Percentiles rank a stretch among this genome's conserved stretches.
These are phyloP conservation scores for Echeveria elegans DNA, from an alignment of 164 flowering plant genomes.

Conservation along the genomic window DNA sequence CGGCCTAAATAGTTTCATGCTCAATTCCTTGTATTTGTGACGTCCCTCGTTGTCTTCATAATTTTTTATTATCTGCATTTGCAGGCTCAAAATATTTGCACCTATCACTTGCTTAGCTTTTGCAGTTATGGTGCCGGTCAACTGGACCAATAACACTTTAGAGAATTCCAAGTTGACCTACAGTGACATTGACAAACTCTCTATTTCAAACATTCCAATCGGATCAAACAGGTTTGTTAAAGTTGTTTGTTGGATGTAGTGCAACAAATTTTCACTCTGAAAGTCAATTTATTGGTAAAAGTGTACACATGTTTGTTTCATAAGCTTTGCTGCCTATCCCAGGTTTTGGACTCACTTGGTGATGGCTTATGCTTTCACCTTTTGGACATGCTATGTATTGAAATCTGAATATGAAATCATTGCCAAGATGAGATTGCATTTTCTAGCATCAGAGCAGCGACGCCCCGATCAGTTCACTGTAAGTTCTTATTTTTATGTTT, in stretches of 20 bases:
- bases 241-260: background rate
- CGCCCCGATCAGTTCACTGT: slow-evolving; percentile 89
- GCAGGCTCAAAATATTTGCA: slow-evolving; percentile 77
- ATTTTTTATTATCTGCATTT: slow-evolving; percentile 3
- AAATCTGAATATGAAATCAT: slow-evolving; percentile 56
- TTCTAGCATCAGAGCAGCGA: slow-evolving; percentile 63
- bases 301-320: background rate
- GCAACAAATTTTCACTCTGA: background rate
- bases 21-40: background rate
- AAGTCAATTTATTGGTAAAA: background rate
- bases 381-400: slow-evolving; percentile 77
- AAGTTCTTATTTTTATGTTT: slow-evolving; percentile 14
- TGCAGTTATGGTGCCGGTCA: slow-evolving; percentile 67
- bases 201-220: slow-evolving; percentile 61
- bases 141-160: slow-evolving; percentile 56
- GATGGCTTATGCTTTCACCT: slow-evolving; percentile 74
- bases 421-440: slow-evolving; percentile 68
- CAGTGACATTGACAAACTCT: slow-evolving; percentile 62
- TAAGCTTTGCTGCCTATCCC: slow-evolving; percentile 12
- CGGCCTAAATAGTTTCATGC: background rate
- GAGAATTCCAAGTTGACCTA: slow-evolving; percentile 28
- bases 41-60: background rate
- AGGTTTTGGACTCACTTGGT: slow-evolving; percentile 82
- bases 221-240: slow-evolving; percentile 46
- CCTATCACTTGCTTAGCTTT: slow-evolving; percentile 64